Base-by-base conservation (phyloP, 1,139 yeast genomes). In the Taphrina populina region DNA sequence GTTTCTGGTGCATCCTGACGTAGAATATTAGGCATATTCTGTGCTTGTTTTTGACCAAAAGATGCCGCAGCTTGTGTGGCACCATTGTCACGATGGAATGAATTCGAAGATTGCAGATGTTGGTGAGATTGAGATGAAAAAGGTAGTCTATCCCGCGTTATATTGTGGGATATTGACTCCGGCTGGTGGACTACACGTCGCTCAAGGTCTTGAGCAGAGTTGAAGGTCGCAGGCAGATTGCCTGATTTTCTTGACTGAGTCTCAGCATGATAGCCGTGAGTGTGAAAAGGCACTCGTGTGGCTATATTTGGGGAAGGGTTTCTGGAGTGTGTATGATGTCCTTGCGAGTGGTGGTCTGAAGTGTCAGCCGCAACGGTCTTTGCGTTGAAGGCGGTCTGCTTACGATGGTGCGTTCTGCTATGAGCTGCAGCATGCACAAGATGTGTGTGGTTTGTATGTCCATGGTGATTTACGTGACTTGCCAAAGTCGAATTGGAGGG, bases 341-440 rank as follows among this genome's bases (percentile, higher is more conserved):
- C 47, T 29, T 24, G 36, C 19, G 36, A 6, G 47, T 30, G 47
- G 23, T 29, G 47, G 37, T 43, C 47, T 43, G 32, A 29, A 23
- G 24, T 27, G 32, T 24, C 34, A 19, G 32, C 26, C 36, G 19
- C 36, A 30, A 24, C 29, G n/a, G 19, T 15, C 17, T 20, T 26
- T 29, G 20, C 20, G 20, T 35, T 37, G 8, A 21, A 20, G 11
- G 19, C 17, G 8, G 47, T 37, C 11, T 26, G 27, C 47, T 43
- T 43, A 43, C 47, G 47, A 19, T 43, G 47, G 21, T 43, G 47
- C 20, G 23, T 32, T 43, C 32, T 43, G 27, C 37, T 19, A 17
- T 43, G 47, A 13, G 37, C 8, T 5, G 26, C 23, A 6, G 35
- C 11, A 30, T 43, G 47, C 27, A 37, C 24, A 4, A 29, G 23